phyloP scores from a whole-genome alignment of 495 filamentous ascomycete species.

The Podospora comata region DNA sequence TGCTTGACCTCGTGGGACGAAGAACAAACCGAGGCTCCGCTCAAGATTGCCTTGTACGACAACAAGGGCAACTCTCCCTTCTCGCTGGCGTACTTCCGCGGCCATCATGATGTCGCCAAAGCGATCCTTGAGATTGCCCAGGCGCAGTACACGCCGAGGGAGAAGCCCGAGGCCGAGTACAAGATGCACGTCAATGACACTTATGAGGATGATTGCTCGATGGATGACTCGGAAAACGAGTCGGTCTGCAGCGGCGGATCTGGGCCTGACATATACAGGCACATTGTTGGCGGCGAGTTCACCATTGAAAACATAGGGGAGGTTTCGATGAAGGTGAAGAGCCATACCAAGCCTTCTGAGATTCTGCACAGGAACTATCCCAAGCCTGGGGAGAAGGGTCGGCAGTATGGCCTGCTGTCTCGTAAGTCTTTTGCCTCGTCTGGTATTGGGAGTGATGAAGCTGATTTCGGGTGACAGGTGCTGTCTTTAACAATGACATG shows the following conservation, averaged over 20 bases:
- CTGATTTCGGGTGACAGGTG: constrained; percentile 20
- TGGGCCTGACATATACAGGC: constrained; percentile 47
- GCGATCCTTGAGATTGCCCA: constrained; percentile 62
- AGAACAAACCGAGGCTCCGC: constrained; percentile 50
- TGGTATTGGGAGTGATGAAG: background rate
- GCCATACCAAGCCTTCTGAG: constrained; percentile 47
- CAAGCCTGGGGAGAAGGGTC: background rate
- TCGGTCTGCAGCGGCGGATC: constrained; percentile 24
- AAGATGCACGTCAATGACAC: constrained; percentile 38
- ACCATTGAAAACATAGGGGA: constrained; percentile 70
- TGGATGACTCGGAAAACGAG: constrained; percentile 24
- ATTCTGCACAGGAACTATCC: constrained; percentile 39
- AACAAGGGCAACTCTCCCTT: constrained; percentile 49
- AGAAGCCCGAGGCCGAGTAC: constrained; percentile 46
- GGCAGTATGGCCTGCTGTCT: background rate
- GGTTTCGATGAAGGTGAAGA: constrained; percentile 60
- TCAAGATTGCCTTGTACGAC: constrained; percentile 60
- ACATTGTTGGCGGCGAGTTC: constrained; percentile 58
- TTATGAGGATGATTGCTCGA: constrained; percentile 29
- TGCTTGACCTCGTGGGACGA: constrained; percentile 44
- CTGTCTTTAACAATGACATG: constrained; percentile 35
- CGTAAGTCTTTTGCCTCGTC: background rate
- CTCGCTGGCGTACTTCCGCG: constrained; percentile 59
- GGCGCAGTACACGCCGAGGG: constrained; percentile 58
- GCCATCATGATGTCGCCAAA: constrained; percentile 58